Evolutionary conservation across 495 filamentous ascomycete species (phyloP), one percentile per base, ranked within the genome.

Genomic region (Annulohypoxylon nitens): DNA sequence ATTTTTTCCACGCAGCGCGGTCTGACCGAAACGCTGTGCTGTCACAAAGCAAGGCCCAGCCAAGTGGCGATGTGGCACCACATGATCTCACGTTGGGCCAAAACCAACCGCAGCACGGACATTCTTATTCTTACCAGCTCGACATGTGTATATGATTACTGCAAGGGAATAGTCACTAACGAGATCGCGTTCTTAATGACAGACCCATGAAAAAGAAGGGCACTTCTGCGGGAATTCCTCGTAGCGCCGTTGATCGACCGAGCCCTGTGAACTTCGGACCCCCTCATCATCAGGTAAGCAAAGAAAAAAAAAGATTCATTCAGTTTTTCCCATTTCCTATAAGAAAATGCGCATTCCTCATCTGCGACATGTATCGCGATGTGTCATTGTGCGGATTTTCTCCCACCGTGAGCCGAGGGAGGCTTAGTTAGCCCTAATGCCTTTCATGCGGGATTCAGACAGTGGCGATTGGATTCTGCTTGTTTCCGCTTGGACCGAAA

Each of bases 151-250:
- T 18, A 61, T 50, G 36, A 33, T 30, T 48, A 57, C 50, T 20
- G 20, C 63, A 18, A 47, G 47, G 23, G 23, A 30, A 61, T 10
- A 60, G 63, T 76, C 34, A 61, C 71, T 78, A 50, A 78, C 69
- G 8, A 33, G 43, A 53, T 11, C 57, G 50, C 50, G 36, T 53
- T 63, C 14, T 45, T 55, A 48, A 57, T 65, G 65, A 67, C 64
- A 88, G 86, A 51, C 86, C 87, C 47, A 83, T 87, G 80, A 88
- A 88, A 80, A 87, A 85, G 79, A 87, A 86, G 79, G 82, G 82
- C 48, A 82, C 84, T 11, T 81, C 82, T 64, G 82, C 79, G 65
- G 86, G 87, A 51, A 83, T 87, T 71, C 83, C 86, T 69, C 84
- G 85, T 71, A 76, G 81, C 47, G 83, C 79, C 73, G 86, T 84